Conservation (phyloP, 139 green algal genomes). For the Chlorella sp. region DNA sequence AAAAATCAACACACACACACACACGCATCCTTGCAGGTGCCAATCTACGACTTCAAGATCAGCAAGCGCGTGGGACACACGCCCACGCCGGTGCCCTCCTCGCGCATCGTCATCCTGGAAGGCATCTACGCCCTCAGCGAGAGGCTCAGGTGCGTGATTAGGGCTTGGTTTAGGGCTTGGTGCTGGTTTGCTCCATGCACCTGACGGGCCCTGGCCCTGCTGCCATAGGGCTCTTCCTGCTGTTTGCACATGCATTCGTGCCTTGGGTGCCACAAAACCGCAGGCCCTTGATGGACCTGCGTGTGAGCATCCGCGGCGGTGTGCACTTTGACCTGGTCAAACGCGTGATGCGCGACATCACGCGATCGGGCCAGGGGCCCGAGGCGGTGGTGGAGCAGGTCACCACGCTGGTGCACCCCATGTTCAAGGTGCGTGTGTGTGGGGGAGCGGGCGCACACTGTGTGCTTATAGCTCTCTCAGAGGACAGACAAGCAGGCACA, state of each 20-base stretch:
- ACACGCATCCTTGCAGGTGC: slow-evolving; percentile 61
- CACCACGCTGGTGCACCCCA: slow-evolving; percentile 89
- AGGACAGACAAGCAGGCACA: too few relatives aligned
- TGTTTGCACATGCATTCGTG: too few relatives aligned
- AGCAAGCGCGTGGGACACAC: slow-evolving; percentile 73
- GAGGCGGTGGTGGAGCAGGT: slow-evolving; percentile 96
- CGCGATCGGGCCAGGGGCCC: slow-evolving; percentile 77
- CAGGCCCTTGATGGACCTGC: slow-evolving; percentile 76
- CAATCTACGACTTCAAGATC: slow-evolving; percentile 96
- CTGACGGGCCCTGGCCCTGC: too few relatives aligned
- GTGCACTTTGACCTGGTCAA: slow-evolving; percentile 99
- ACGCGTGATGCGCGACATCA: slow-evolving; percentile 93
- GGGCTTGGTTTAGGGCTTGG: too few relatives aligned
- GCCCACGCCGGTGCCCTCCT: slow-evolving; percentile 35
- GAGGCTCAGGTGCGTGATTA: slow-evolving; percentile 43
- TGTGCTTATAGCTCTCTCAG: not conserved
- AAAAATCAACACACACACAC: too few relatives aligned
- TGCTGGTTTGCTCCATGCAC: too few relatives aligned
- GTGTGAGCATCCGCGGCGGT: slow-evolving; percentile 84
- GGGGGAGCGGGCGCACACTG: not conserved
- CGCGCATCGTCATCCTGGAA: slow-evolving; percentile 87
- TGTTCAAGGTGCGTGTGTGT: slow-evolving; percentile 77
- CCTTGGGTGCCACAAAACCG: too few relatives aligned
- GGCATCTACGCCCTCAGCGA: slow-evolving; percentile 92
- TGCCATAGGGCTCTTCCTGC: too few relatives aligned